A percentile compares a stretch with the other conserved stretches of the same genome.
Evolutionary conservation across 768 basidiomycete species (phyloP).

Genomic region (Termitomyces sp.): DNA sequence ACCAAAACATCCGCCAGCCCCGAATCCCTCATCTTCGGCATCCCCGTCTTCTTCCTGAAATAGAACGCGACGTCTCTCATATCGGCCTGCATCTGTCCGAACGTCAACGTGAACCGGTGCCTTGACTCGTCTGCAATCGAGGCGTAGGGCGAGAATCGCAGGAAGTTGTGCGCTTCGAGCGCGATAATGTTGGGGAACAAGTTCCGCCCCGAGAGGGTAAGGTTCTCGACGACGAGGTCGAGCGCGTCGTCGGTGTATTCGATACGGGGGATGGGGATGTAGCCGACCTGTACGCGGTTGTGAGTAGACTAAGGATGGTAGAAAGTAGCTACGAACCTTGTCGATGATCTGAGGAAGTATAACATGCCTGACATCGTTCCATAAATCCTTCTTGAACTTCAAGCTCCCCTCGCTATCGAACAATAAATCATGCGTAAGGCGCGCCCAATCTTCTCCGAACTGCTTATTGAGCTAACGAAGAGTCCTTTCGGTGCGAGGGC

Average conservation of each 20-base stretch:
- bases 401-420: conserved; percentile 79
- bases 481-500: neutral
- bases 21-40: conserved; percentile 75
- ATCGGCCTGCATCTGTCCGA: conserved; percentile 88
- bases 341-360: conserved; percentile 79
- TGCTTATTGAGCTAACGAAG: conserved; percentile 51
- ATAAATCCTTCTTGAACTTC: conserved; percentile 84
- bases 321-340: conserved; percentile 40
- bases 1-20: conserved; percentile 85
- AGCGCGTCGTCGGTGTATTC: conserved; percentile 88
- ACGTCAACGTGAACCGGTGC: conserved; percentile 72
- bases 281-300: conserved; percentile 48
- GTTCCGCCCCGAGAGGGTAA: conserved; percentile 84
- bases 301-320: no score
- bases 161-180: conserved; percentile 74
- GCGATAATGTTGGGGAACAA: conserved; percentile 79
- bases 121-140: conserved; percentile 51
- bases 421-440: conserved; percentile 80
- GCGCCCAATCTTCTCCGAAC: conserved; percentile 80
- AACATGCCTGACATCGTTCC: conserved; percentile 83
- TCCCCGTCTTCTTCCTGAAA: conserved; percentile 81
- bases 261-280: conserved; percentile 88
- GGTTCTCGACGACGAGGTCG: conserved; percentile 92
- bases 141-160: conserved; percentile 82
- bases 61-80: conserved; percentile 93